Evolutionary conservation across 2,329 filamentous ascomycete species (phyloP).

Genomic region (Xylariaceae sp.): DNA sequence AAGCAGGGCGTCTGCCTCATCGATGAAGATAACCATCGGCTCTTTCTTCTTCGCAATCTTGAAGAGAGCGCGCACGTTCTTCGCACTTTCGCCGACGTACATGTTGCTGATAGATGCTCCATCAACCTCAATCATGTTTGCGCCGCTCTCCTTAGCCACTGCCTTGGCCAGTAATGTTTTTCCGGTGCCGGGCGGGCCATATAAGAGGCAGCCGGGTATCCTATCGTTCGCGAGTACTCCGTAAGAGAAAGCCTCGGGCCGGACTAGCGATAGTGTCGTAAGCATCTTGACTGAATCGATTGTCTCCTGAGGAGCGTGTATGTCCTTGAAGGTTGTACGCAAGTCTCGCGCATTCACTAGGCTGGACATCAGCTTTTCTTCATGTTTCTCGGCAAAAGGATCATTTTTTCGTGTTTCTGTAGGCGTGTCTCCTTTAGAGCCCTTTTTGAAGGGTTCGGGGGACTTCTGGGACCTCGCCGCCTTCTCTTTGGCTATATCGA

Average conservation of each 20-base stretch:
- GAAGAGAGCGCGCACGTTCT: slow-evolving; percentile 93
- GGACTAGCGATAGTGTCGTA: slow-evolving; percentile 83
- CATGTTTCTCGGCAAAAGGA: slow-evolving; percentile 69
- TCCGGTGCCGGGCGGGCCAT: slow-evolving; percentile 84
- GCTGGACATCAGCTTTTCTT: slow-evolving; percentile 81
- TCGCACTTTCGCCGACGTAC: slow-evolving; percentile 95
- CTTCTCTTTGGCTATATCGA: slow-evolving; percentile 35
- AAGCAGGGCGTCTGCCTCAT: slow-evolving; percentile 94
- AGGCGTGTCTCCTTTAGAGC: slow-evolving; percentile 34
- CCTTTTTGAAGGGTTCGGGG: background rate
- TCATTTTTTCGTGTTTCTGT: slow-evolving; percentile 44
- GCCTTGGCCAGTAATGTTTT: slow-evolving; percentile 75
- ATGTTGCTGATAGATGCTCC: slow-evolving; percentile 94
- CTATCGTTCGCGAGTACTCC: slow-evolving; percentile 90
- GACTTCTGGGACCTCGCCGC: background rate
- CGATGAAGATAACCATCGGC: slow-evolving; percentile 94
- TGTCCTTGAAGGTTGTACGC: slow-evolving; percentile 84
- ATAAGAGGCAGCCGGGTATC: slow-evolving; percentile 87
- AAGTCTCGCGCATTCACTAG: slow-evolving; percentile 84
- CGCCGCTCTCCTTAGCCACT: slow-evolving; percentile 71
- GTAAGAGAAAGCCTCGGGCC: slow-evolving; percentile 95
- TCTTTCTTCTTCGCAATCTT: slow-evolving; percentile 87
- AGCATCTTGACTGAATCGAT: slow-evolving; percentile 88
- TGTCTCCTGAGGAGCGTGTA: slow-evolving; percentile 82
- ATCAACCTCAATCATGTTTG: slow-evolving; percentile 83